A percentile compares a stretch with the other conserved stretches of the same genome.
Conservation (phyloP, 2,329 filamentous ascomycete species). For the Verticillium klebahnii region DNA sequence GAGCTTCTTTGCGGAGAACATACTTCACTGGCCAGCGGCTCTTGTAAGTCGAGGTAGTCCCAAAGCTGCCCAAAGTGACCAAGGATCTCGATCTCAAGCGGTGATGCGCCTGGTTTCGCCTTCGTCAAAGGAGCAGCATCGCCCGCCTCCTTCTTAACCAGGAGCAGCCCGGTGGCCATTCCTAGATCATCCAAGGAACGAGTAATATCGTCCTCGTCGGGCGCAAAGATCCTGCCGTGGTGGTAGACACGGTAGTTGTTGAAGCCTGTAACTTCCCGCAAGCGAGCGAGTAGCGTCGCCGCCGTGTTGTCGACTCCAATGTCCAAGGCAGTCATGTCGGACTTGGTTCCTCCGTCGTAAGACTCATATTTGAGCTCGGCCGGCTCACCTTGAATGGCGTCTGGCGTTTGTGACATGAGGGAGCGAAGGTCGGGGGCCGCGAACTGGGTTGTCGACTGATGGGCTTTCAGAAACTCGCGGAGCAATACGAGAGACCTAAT, state of each 20-base stretch:
- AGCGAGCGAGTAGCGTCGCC: constrained; percentile 60
- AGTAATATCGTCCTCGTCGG: constrained; percentile 53
- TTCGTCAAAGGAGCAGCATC: constrained; percentile 34
- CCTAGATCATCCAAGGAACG: constrained; percentile 65
- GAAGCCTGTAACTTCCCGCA: constrained; percentile 69
- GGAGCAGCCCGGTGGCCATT: constrained; percentile 58
- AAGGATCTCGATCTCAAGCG: constrained; percentile 73
- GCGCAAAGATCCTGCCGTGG: constrained; percentile 60
- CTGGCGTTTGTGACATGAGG: constrained; percentile 45
- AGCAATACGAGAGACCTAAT: constrained; percentile 65
- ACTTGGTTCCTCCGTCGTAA: constrained; percentile 58
- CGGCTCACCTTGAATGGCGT: constrained; percentile 55
- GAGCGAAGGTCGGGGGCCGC: constrained; percentile 53
- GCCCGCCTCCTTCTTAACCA: constrained; percentile 58
- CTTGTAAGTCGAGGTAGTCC: constrained; percentile 70
- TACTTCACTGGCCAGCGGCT: constrained; percentile 64
- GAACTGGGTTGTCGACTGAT: constrained; percentile 58
- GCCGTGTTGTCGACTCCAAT: constrained; percentile 70
- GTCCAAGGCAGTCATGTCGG: constrained; percentile 55
- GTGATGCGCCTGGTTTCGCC: constrained; percentile 47
- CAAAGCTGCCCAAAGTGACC: constrained; percentile 82
- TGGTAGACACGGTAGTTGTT: constrained; percentile 71
- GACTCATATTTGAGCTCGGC: constrained; percentile 70
- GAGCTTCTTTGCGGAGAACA: constrained; percentile 6
- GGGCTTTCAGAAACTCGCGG: constrained; percentile 60